These are phyloP conservation scores for Globisporangium orthogonon DNA, from an alignment of 352 stramenopile species.

Conservation along the genomic window DNA sequence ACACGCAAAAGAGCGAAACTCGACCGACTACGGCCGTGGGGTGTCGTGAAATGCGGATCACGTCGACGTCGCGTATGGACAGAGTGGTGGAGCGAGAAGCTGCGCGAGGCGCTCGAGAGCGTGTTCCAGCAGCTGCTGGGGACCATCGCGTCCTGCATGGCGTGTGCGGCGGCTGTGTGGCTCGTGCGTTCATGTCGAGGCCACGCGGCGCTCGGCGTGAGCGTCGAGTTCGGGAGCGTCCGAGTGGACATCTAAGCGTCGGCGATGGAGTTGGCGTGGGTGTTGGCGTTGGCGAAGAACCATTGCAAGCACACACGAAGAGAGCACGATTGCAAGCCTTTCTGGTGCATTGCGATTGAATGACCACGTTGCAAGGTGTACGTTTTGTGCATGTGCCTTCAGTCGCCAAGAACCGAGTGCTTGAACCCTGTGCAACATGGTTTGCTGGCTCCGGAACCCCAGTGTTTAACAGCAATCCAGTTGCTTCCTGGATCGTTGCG, in stretches of 20 bases:
- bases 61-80: background rate
- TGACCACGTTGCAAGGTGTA: too few relatives aligned
- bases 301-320: too few relatives aligned
- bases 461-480: too few relatives aligned
- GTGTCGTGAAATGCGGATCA: background rate
- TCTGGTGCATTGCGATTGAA: too few relatives aligned
- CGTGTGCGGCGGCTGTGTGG: slow-evolving; percentile 1
- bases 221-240: slow-evolving; percentile 4
- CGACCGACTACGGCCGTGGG: background rate
- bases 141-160: slow-evolving; percentile 2
- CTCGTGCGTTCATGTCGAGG: background rate
- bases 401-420: too few relatives aligned
- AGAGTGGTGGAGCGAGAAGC: background rate
- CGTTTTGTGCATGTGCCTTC: too few relatives aligned
- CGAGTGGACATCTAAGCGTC: slow-evolving; percentile 7
- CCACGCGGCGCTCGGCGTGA: slow-evolving; percentile 1
- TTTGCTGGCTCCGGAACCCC: too few relatives aligned
- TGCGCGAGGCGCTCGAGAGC: background rate
- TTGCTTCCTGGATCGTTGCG: too few relatives aligned
- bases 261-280: too few relatives aligned
- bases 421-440: too few relatives aligned
- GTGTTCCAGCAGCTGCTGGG: slow-evolving; percentile 1
- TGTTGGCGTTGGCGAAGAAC: too few relatives aligned
- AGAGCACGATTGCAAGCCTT: too few relatives aligned
- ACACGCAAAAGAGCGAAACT: background rate